Base-by-base conservation (phyloP, 2,329 filamentous ascomycete species). In the Cladosporium austrohemisphaericum region DNA sequence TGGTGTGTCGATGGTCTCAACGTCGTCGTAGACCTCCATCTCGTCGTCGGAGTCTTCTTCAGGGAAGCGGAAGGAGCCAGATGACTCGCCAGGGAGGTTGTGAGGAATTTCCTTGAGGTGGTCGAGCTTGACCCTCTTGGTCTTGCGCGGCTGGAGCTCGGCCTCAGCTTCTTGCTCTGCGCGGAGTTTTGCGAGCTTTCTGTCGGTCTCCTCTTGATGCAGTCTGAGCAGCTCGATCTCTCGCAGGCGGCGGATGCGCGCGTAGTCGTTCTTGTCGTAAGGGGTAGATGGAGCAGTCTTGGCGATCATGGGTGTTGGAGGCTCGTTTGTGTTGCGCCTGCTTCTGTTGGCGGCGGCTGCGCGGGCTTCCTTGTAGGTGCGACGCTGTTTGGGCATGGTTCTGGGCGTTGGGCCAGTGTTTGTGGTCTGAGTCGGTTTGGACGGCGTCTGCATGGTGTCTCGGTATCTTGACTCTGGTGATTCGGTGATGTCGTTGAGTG, bases 111-210 rank as follows among this genome's bases (percentile, higher is more conserved):
- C 32, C 9, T 52, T 51, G 9, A 66, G 49, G n/a, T 59, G 49
- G 46, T 65, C 62, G 35, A 65, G 52, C 53, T 65, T 66, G 41
- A 65, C 60, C 18, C 60, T 52, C 56, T 66, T 66, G 28, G 49
- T 47, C 37, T 54, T 54, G 35, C 57, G 60, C 19, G 52, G 45
- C 35, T 57, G 48, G 37, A 28, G n/a, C 10, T 22, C 36, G 9
- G 35, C 19, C 19, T 58, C 54, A 31, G 59, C 58, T 44, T 64
- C 57, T 26, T 64, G 60, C 25, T 54, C 50, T 31, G 44, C 44
- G 6, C 25, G 36, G 6, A 52, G 45, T 26, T 50, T 41, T 23
- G 31, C 46, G 28, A 52, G 32, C 37, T 64, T 60, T 26, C 56
- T 25, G 50, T 59, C 50, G 45, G 63, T 50, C 5, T 47, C 41